Evolutionary conservation across 2,329 filamentous ascomycete species (phyloP), one percentile per base, ranked within the genome.

Genomic region (Phyllosticta capitalensis): DNA sequence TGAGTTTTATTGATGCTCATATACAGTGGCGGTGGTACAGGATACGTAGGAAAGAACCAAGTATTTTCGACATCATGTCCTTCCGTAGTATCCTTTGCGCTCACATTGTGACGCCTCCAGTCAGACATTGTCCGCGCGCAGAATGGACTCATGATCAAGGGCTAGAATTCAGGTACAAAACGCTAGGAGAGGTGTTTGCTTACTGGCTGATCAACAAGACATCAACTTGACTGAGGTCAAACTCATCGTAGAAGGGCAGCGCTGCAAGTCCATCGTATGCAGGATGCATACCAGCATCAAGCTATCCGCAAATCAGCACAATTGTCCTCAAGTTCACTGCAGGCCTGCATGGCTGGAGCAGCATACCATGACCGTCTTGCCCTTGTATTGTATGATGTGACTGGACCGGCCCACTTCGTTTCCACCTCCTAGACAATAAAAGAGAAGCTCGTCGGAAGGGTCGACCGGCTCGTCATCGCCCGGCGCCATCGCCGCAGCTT

Each of bases 201-300:
- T 95, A 97, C 94, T 99, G 94, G 85, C 91, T 97, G 70, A 99
- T 96, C 65, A 99, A 81, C 58, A 99, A 88, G 67, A 99, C 88
- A 73, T 99, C 94, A 65, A 99, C 92, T 1, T 90, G 96, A 76
- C 92, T 96, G 20, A 99, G 81, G 71, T 99, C 94, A 74, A 97
- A 99, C 70, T 97, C 92, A 72, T 99, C 94, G 75, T 96, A 99
- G 77, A 96, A 99, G 0, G 94, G 94, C 55, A 99, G 84, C 9
- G 90, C 89, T 2, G 92, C 90, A 62, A 97, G 85, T 45, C 94
- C 94, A 69, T 97, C 92, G 73, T 96, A 96, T 9, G 90, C 94
- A 55, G 94, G 92, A 73, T 99, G 94, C 77, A 96, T 92, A 55
- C 94, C 94, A 55, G 94, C 94, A 77, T 99, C 94, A 66, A 99